Percentiles rank a stretch among this genome's conserved stretches.
phyloP scores from a whole-genome alignment of 306 rosid genomes.

The Leucaena leucocephala region DNA sequence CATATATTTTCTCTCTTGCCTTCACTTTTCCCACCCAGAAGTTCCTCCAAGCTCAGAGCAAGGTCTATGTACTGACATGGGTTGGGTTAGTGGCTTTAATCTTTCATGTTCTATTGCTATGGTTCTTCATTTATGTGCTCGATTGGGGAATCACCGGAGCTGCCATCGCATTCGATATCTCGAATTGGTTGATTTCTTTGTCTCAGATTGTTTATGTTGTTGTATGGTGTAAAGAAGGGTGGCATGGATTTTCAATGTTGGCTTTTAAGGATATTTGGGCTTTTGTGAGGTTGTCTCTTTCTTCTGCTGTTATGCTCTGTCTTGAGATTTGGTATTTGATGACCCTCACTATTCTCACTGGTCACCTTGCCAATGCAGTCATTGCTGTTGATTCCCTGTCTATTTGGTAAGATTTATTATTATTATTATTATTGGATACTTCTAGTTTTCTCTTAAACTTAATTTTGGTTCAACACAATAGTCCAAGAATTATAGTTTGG shows the following conservation, averaged over 20 bases:
- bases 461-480: no score
- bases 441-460: not conserved
- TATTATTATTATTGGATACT: not conserved
- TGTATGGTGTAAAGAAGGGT: constrained; percentile 58
- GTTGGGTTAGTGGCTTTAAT: not conserved
- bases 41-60: constrained; percentile 65
- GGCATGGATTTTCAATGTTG: constrained; percentile 52
- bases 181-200: constrained; percentile 42
- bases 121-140: constrained; percentile 50
- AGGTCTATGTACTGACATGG: constrained; percentile 27
- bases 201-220: constrained; percentile 51
- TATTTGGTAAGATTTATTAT: not conserved
- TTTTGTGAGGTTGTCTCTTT: constrained; percentile 51
- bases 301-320: constrained; percentile 60
- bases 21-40: constrained; percentile 53
- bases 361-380: constrained; percentile 50
- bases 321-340: constrained; percentile 61
- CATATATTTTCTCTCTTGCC: constrained; percentile 53
- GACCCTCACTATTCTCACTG: constrained; percentile 51
- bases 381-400: constrained; percentile 4
- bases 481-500: not conserved
- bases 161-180: constrained; percentile 47
- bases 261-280: constrained; percentile 57
- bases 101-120: constrained; percentile 24
- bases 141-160: constrained; percentile 50